These are phyloP conservation scores for Talaromyces sp. DNA, from an alignment of 2,329 filamentous ascomycete genomes.

Conservation along the genomic window DNA sequence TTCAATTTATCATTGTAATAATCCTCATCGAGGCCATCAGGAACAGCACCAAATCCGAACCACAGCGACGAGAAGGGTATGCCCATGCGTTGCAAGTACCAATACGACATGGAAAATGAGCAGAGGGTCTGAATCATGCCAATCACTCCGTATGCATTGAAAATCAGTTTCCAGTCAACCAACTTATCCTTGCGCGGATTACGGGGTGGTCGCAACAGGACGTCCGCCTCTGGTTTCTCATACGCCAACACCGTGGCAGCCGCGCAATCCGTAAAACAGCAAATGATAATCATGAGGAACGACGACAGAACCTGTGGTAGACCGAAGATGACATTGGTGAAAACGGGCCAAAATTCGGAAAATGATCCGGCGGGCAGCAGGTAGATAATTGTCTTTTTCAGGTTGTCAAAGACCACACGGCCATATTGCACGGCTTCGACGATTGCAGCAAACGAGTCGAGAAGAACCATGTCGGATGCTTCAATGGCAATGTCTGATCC, in stretches of 20 bases:
- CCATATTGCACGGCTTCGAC: constrained; percentile 69
- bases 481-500: constrained; percentile 59
- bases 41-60: constrained; percentile 60
- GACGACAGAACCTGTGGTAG: constrained; percentile 67
- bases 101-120: constrained; percentile 62
- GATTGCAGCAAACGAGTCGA: constrained; percentile 66
- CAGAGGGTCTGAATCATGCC: constrained; percentile 58
- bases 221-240: constrained; percentile 70
- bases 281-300: constrained; percentile 67
- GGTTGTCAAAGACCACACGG: constrained; percentile 69
- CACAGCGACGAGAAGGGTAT: constrained; percentile 61
- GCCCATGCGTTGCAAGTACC: constrained; percentile 56
- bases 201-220: constrained; percentile 64
- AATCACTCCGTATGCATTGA: constrained; percentile 67
- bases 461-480: constrained; percentile 57
- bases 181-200: constrained; percentile 65
- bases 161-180: constrained; percentile 66
- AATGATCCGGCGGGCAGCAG: constrained; percentile 69
- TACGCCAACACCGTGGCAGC: constrained; percentile 70
- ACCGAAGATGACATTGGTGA: constrained; percentile 67
- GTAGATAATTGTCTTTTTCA: constrained; percentile 73
- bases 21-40: constrained; percentile 48
- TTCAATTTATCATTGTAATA: constrained; percentile 55
- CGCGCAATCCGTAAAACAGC: constrained; percentile 71
- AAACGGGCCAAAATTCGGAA: constrained; percentile 67